Evolutionary conservation across 768 basidiomycete species (phyloP).

Genomic region (Lactarius indigo): DNA sequence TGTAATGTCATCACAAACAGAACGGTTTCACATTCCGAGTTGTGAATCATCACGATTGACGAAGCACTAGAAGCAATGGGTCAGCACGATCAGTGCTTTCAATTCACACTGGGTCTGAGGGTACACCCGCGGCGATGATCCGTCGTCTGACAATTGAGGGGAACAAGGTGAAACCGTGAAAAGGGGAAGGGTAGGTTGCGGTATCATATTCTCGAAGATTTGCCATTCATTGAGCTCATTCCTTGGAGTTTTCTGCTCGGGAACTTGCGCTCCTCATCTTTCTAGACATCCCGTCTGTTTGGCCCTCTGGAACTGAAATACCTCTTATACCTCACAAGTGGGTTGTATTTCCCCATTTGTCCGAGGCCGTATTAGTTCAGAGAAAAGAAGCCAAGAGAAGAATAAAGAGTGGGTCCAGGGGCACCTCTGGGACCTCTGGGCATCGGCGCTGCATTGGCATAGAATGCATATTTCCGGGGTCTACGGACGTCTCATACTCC

Average conservation of each 20-base stretch:
- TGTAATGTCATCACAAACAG: background rate
- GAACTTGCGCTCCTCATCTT: background rate
- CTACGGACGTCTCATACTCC: background rate
- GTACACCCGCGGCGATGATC: background rate
- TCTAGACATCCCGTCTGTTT: background rate
- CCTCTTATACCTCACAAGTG: background rate
- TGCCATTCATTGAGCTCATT: background rate
- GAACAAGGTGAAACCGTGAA: background rate
- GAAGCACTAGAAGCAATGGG: background rate
- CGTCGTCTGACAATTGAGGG: background rate
- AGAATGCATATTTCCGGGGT: background rate
- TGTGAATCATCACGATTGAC: background rate
- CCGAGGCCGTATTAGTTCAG: background rate
- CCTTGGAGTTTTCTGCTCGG: no score
- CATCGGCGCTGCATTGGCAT: background rate
- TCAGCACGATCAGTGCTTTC: background rate
- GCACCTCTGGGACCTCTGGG: background rate
- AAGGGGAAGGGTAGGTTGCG: background rate
- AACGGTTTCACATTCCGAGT: background rate
- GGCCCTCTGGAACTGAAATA: background rate
- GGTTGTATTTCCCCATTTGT: background rate
- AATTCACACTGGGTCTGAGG: background rate
- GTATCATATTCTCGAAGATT: background rate
- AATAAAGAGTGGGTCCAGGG: background rate
- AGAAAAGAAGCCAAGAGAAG: background rate